These are phyloP conservation scores for Prunella vulgaris DNA, from an alignment of 257 asterid species.

Conservation along the genomic window DNA sequence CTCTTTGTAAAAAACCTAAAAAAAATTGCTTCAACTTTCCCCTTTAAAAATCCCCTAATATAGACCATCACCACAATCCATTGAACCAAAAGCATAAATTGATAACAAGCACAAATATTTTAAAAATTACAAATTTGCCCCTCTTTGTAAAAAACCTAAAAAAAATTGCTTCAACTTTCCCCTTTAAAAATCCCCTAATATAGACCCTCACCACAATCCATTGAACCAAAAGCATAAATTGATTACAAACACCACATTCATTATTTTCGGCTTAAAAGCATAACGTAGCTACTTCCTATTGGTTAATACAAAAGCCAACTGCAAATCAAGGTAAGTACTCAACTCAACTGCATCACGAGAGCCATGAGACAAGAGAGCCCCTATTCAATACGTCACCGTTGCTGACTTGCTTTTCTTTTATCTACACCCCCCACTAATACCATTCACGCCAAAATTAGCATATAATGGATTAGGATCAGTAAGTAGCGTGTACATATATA, in stretches of 20 bases:
- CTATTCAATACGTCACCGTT: slow-evolving; percentile 35
- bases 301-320: slow-evolving; percentile 14
- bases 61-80: no score
- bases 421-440: slow-evolving; percentile 15
- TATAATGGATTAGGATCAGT: slow-evolving; percentile 19
- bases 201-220: no score
- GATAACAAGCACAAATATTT: no score
- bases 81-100: slow-evolving; percentile 23
- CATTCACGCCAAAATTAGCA: neutral
- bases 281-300: slow-evolving; percentile 2
- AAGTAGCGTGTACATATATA: slow-evolving; percentile 1
- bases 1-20: no score
- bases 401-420: slow-evolving; percentile 12
- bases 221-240: slow-evolving; percentile 23
- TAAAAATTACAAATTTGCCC: no score
- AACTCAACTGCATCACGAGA: slow-evolving; percentile 40
- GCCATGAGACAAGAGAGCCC: slow-evolving; percentile 25
- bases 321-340: slow-evolving; percentile 20
- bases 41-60: no score
- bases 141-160: no score
- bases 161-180: no score
- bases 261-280: slow-evolving; percentile 11
- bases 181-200: no score
- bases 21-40: no score
- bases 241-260: slow-evolving; percentile 16